Evolutionary conservation across 768 basidiomycete genomes (phyloP), one percentile per base, ranked within the genome.

Genomic region (Rhodotorula diobovata): DNA sequence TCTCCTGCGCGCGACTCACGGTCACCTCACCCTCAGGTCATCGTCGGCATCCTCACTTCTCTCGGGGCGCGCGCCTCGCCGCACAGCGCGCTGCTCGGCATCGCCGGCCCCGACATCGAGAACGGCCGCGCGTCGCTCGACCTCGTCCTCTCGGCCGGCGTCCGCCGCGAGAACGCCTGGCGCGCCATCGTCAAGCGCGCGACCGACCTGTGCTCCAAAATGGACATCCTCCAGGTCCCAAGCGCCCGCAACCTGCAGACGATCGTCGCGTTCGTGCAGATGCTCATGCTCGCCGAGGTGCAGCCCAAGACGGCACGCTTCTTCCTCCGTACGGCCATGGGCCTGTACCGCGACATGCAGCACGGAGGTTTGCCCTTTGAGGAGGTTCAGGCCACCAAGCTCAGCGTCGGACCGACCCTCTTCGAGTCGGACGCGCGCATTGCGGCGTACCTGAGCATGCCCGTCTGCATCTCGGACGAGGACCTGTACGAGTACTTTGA

Each of bases 261-360:
- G 5, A 61, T 74, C 8, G 48, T 63, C 23, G 73, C 73, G 10
- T 61, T 74, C n/a, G 66, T 64, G 28, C 68, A 74, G 50, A 71
- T 71, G 73, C 66, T 74, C 34, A 71, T 74, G 66, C 63, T 74
- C 34, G 48, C 66, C 34, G 70, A 74, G 32, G 69, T 64, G 21
- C 64, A 66, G 37, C 73, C 73, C 8, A 58, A 45, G 41, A 64
- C 60, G 43, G 63, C 73, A 3, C 58, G 73, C 11, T 74, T 68
- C 68, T 74, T 74, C 73, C 64, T 71, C 12, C 69, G 73, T 16
- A 67, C 64, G 10, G 73, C 70, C 15, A 41, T 68, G 30, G 73
- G 69, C 25, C n/a, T 74, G 43, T 74, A 62, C 57, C 63, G 65
- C 66, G 73, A 74, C 39, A 62, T 74, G 58, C 68, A 74, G 58